Conservation (phyloP, 2,329 filamentous ascomycete species). For the Xylaria polymorpha region DNA sequence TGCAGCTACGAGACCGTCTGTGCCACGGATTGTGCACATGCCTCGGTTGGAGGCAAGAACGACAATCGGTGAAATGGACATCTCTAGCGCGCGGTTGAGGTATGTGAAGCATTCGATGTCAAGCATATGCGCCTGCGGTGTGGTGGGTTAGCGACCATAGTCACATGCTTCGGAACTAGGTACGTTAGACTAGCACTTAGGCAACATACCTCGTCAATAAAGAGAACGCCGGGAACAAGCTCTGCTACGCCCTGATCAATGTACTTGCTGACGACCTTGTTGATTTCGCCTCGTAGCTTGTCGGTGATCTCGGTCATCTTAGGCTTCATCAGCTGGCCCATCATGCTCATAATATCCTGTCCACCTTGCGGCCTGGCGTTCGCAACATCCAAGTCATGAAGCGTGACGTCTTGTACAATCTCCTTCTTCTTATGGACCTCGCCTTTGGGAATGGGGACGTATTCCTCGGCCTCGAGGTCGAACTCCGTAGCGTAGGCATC, state of each 20-base stretch:
- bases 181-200: constrained; percentile 18
- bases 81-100: constrained; percentile 97
- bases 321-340: constrained; percentile 99
- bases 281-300: constrained; percentile 94
- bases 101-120: constrained; percentile 99
- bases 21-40: constrained; percentile 91
- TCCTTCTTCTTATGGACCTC: constrained; percentile 99
- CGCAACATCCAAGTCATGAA: constrained; percentile 96
- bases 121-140: constrained; percentile 91
- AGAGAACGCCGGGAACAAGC: constrained; percentile 96
- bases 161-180: background rate
- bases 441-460: constrained; percentile 97
- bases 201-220: constrained; percentile 89
- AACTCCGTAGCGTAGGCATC: constrained; percentile 99
- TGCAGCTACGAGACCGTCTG: constrained; percentile 81
- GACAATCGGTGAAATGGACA: constrained; percentile 93
- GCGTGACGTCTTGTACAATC: constrained; percentile 97
- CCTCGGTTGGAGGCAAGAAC: constrained; percentile 97
- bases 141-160: constrained; percentile 30
- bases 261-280: constrained; percentile 99
- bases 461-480: constrained; percentile 97
- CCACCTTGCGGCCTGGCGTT: constrained; percentile 95
- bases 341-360: constrained; percentile 99
- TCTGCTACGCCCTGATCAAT: constrained; percentile 98
- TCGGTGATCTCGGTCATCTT: constrained; percentile 99